Evolutionary conservation across 2,329 filamentous ascomycete species (phyloP).

Genomic region (Cercospora brassicicola): DNA sequence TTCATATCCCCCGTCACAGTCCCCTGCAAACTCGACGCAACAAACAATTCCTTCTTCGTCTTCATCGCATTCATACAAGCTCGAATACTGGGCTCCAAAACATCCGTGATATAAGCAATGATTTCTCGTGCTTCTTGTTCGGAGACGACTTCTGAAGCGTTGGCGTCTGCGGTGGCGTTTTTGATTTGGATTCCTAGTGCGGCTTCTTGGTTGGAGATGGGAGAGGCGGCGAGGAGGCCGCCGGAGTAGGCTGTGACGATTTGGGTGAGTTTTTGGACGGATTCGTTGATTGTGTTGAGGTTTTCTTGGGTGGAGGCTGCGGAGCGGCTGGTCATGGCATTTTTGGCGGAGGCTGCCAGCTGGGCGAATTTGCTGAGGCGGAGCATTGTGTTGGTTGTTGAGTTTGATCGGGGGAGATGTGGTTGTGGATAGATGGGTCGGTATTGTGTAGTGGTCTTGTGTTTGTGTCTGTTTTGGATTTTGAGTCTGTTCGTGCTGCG

Average conservation of each 20-base stretch:
- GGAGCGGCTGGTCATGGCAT: conserved; percentile 22
- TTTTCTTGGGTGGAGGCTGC: conserved; percentile 24
- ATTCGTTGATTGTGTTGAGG: conserved; percentile 26
- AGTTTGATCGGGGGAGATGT: neutral
- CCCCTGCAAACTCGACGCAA: conserved; percentile 17
- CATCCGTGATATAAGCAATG: conserved; percentile 23
- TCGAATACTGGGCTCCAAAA: conserved; percentile 24
- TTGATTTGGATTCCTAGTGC: conserved; percentile 25
- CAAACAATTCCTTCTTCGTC: conserved; percentile 24
- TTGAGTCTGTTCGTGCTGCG: neutral
- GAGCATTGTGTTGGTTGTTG: conserved; percentile 18
- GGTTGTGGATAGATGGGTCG: neutral
- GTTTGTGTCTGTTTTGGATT: neutral
- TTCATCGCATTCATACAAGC: conserved; percentile 23
- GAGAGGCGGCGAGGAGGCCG: conserved; percentile 27
- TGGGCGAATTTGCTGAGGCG: conserved; percentile 27
- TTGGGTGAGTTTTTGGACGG: conserved; percentile 22
- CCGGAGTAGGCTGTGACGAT: conserved; percentile 22
- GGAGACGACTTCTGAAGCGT: conserved; percentile 21
- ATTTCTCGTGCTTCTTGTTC: conserved; percentile 22
- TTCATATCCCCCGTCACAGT: conserved; percentile 26
- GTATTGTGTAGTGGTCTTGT: neutral
- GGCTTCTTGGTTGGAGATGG: conserved; percentile 29
- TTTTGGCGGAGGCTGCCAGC: conserved; percentile 26
- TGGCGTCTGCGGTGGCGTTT: conserved; percentile 25